Percentiles rank a stretch among this genome's conserved stretches.
Conservation (phyloP, 129 eudicot genomes). For the Saposhnikovia divaricata region DNA sequence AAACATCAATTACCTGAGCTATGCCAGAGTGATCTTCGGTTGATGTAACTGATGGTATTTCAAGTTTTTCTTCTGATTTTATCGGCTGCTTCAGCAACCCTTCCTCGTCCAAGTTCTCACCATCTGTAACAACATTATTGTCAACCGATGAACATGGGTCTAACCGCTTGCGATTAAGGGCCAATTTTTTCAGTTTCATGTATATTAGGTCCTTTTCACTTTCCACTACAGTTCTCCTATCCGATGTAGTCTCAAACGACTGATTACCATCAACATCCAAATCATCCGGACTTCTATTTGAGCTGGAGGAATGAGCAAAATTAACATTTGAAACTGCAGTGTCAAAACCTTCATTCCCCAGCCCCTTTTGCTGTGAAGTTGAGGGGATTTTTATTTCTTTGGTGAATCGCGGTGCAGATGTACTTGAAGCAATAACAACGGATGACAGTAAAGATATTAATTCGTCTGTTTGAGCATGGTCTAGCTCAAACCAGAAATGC, state of each 20-base stretch:
- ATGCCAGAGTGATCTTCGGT: conserved; percentile 25
- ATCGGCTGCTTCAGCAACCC: conserved; percentile 4
- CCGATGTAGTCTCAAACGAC: conserved; percentile 11
- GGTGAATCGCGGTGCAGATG: conserved; percentile 22
- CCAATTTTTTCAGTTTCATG: conserved; percentile 55
- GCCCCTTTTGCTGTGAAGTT: conserved; percentile 7
- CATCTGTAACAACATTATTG: conserved; percentile 18
- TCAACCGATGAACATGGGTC: conserved; percentile 19
- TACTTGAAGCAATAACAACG: conserved; percentile 33
- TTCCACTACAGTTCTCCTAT: conserved; percentile 9
- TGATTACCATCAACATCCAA: conserved; percentile 22
- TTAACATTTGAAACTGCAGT: conserved; percentile 14
- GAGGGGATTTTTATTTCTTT: conserved; percentile 8
- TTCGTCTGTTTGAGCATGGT: conserved; percentile 58
- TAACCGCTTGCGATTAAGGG: conserved; percentile 4
- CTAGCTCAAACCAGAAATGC: conserved; percentile 87
- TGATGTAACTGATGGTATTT: conserved; percentile 18
- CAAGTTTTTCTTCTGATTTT: conserved; percentile 21
- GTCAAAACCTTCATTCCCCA: conserved; percentile 22
- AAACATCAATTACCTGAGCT: conserved; percentile 40
- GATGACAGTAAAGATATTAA: conserved; percentile 44
- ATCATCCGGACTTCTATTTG: conserved; percentile 19
- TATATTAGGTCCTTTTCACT: conserved; percentile 42
- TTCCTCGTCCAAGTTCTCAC: conserved; percentile 17
- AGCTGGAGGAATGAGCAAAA: conserved; percentile 14